Evolutionary conservation across 805 yeast species (phyloP), one percentile per base, ranked within the genome.

Genomic region (Komagataella kurtzmanii): DNA sequence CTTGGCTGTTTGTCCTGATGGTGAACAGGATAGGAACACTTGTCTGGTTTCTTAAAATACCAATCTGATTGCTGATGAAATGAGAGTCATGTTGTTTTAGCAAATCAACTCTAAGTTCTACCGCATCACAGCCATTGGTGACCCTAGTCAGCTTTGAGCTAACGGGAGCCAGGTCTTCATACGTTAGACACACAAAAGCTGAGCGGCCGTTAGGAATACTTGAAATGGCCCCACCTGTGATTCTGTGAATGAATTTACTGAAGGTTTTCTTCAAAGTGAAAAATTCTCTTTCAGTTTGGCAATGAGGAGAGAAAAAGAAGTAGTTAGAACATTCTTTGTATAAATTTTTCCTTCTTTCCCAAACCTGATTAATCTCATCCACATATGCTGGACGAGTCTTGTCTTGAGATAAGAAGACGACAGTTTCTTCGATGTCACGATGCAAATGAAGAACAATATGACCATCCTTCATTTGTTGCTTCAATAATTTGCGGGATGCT

Each of bases 301-400:
- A 85, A 57, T 83, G 88, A 19, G 88, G 79, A 2, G 95, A 82
- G 70, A 75, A 88, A 69, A 85, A 88, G 59, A 77, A 76, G 63
- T 76, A 80, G 64, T 85, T 88, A 3, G 96, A 83, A 58, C 91
- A 86, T 52, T 83, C 87, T 40, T 75, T 72, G 69, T 89, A 93
- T 83, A 86, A 83, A 6, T 67, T 61, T 65, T 86, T 84, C 66
- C 99, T 80, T 63, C 89, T 80, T 44, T 70, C 61, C 95, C 97
- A 93, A 30, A 93, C 97, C 24, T 77, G 80, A 56, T 74, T 73
- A 58, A 89, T 82, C 60, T 89, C 97, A 58, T 81, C 87, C 10
- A 75, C 74, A 59, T 83, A 90, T 1, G 96, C 86, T 14, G 99
- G 99, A 63, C 99, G 77, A 0, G 89, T 74, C 49, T 85, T 80